These are phyloP conservation scores for Galeopsis tetrahit DNA, from an alignment of 257 asterid genomes.

Conservation along the genomic window DNA sequence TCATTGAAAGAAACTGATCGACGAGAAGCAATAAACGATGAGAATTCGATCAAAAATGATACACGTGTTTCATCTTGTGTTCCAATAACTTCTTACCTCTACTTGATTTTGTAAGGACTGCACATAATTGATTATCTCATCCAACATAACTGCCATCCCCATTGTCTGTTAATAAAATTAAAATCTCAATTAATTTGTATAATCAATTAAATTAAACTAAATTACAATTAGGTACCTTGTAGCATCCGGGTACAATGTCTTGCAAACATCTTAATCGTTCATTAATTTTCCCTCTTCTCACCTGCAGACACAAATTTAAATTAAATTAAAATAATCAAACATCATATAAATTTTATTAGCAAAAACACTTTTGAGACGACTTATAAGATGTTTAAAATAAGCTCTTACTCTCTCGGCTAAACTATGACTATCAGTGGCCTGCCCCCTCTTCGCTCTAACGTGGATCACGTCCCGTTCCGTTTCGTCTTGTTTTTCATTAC, in stretches of 20 bases:
- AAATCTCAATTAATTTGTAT: neutral
- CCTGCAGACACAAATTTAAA: conserved; percentile 53
- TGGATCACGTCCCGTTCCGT: conserved; percentile 71
- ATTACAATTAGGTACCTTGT: conserved; percentile 51
- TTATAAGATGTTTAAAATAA: neutral
- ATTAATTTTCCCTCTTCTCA: conserved; percentile 86
- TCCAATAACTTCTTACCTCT: conserved; percentile 53
- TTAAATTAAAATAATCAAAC: neutral
- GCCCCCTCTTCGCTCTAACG: conserved; percentile 93
- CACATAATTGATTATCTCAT: conserved; percentile 85
- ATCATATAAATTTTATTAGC: too few relatives aligned
- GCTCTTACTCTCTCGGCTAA: conserved; percentile 85
- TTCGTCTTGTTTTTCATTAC: conserved; percentile 47
- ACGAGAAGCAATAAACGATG: neutral
- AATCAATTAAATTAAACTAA: too few relatives aligned
- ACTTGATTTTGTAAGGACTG: conserved; percentile 93
- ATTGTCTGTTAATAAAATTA: conserved; percentile 61
- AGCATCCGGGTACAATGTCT: conserved; percentile 95
- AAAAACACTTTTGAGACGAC: too few relatives aligned
- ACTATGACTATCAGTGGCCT: conserved; percentile 96
- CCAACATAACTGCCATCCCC: conserved; percentile 99
- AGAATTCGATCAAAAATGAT: neutral
- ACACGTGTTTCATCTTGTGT: neutral
- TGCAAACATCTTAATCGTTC: conserved; percentile 82
- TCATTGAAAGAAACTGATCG: conserved; percentile 85